Conservation (phyloP, 2,329 filamentous ascomycete genomes). For the Talaromyces sp. region DNA sequence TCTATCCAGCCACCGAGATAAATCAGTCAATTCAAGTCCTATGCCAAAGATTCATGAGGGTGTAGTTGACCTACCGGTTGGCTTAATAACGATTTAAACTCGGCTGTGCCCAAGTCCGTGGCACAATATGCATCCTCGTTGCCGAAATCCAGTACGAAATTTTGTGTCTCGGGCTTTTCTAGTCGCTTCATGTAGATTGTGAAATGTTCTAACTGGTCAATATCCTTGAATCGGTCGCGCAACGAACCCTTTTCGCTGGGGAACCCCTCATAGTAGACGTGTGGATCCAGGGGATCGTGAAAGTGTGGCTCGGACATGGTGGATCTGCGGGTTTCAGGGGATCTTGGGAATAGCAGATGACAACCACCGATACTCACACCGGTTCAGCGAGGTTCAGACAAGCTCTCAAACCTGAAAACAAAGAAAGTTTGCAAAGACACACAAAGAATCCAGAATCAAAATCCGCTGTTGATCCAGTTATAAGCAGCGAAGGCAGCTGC, state of each 20-base stretch:
- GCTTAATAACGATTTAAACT: conserved; percentile 37
- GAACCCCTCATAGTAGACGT: conserved; percentile 38
- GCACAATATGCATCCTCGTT: conserved; percentile 46
- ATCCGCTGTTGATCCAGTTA: too few relatives aligned
- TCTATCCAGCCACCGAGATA: conserved; percentile 28
- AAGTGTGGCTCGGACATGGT: conserved; percentile 17
- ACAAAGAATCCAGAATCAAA: too few relatives aligned
- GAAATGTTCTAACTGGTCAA: conserved; percentile 41
- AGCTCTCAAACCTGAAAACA: too few relatives aligned
- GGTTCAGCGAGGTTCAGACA: too few relatives aligned
- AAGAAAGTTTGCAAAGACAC: too few relatives aligned
- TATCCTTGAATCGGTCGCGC: conserved; percentile 36
- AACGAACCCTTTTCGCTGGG: conserved; percentile 19
- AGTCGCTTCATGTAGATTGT: conserved; percentile 31
- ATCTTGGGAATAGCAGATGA: too few relatives aligned
- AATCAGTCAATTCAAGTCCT: too few relatives aligned
- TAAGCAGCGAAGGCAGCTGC: not conserved
- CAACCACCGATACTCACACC: too few relatives aligned
- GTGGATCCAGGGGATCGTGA: conserved; percentile 17
- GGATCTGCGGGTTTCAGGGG: too few relatives aligned
- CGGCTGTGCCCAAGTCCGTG: conserved; percentile 38
- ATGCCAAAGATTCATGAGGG: not conserved
- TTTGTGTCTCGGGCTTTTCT: conserved; percentile 34
- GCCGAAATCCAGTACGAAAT: conserved; percentile 50
- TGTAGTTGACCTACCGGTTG: conserved; percentile 31